These are phyloP conservation scores for Endotrypanum monterogeii DNA, from an alignment of 208 protist species.

Conservation along the genomic window DNA sequence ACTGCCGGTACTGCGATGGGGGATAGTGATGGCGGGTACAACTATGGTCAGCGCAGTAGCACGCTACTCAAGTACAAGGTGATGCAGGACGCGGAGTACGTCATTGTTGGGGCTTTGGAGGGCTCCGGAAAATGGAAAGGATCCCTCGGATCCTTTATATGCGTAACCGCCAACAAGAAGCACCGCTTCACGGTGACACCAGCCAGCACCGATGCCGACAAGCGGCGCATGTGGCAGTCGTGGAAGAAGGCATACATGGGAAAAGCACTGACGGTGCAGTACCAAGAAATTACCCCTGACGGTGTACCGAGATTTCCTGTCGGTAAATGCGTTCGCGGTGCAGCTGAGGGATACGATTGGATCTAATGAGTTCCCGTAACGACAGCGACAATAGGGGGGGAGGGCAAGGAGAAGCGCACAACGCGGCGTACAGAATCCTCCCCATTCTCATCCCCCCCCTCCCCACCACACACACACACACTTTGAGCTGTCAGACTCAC, in stretches of 20 bases:
- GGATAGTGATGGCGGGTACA: slow-evolving; percentile 55
- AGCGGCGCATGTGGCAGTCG: slow-evolving; percentile 66
- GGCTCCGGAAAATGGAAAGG: slow-evolving; percentile 86
- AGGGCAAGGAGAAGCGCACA: neutral
- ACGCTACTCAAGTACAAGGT: slow-evolving; percentile 90
- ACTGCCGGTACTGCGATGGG: neutral
- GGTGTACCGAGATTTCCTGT: slow-evolving; percentile 88
- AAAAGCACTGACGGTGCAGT: slow-evolving; percentile 90
- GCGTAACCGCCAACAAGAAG: slow-evolving; percentile 47
- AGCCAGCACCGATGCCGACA: slow-evolving; percentile 72
- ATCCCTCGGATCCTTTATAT: slow-evolving; percentile 84
- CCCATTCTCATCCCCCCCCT: neutral
- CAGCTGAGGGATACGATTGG: slow-evolving; percentile 74
- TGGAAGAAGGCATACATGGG: slow-evolving; percentile 69
- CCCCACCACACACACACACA: neutral
- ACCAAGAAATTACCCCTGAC: slow-evolving; percentile 77
- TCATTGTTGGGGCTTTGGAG: slow-evolving; percentile 80
- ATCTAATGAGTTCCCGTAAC: slow-evolving; percentile 31
- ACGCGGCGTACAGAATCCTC: neutral
- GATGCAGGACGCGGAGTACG: slow-evolving; percentile 90
- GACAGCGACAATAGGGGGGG: neutral
- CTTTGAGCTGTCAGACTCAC: neutral
- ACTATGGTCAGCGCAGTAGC: slow-evolving; percentile 76
- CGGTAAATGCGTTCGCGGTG: slow-evolving; percentile 78
- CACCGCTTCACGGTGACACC: slow-evolving; percentile 77